Evolutionary conservation across 495 filamentous ascomycete genomes (phyloP).

Genomic region (Aspergillus steynii): DNA sequence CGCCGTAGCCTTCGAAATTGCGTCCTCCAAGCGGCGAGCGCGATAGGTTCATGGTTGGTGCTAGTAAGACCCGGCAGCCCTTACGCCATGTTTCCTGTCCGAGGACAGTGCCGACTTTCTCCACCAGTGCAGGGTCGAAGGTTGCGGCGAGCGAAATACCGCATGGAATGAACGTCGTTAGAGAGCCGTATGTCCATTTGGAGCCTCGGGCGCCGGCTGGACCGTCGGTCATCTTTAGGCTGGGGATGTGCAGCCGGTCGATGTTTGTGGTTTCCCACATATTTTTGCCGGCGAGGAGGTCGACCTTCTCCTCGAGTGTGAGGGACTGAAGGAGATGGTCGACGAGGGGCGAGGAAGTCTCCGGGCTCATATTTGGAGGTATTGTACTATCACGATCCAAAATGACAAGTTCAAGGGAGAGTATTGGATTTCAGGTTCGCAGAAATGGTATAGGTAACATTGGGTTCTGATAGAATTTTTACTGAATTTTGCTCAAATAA

Average conservation of each 20-base stretch:
- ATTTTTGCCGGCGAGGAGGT: neutral
- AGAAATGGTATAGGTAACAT: no score
- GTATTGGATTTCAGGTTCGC: no score
- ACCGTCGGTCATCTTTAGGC: conserved; percentile 4
- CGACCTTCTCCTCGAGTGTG: no score
- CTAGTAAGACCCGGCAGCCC: neutral
- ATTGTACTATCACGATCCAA: no score
- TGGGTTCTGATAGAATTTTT: no score
- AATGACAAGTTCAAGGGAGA: no score
- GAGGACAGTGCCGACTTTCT: neutral
- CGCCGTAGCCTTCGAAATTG: conserved; percentile 6
- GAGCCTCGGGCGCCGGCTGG: neutral
- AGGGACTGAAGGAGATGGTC: no score
- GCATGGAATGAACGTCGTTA: conserved; percentile 1
- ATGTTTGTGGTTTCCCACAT: conserved; percentile 5
- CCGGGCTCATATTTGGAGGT: no score
- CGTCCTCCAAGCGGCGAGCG: conserved; percentile 6
- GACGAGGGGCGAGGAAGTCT: no score
- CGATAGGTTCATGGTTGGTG: neutral
- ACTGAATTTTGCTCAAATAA: no score
- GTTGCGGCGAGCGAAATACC: neutral
- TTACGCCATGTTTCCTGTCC: neutral
- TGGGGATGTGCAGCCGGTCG: neutral
- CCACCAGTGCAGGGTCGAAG: neutral
- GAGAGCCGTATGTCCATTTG: neutral